Conservation (phyloP, 2,329 filamentous ascomycete genomes). For the Talaromyces funiculosus region DNA sequence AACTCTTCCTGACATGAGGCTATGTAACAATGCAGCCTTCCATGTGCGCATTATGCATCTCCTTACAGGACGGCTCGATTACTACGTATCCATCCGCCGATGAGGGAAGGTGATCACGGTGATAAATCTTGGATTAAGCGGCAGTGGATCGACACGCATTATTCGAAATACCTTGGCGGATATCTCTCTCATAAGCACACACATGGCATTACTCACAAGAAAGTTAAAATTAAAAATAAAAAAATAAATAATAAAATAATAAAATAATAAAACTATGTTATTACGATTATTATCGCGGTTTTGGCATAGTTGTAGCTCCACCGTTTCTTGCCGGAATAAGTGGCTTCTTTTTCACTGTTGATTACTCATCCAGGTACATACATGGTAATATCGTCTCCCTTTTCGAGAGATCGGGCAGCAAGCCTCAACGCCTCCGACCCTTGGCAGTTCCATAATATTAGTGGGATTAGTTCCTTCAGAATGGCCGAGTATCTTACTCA, state of each 20-base stretch:
- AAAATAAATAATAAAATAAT: no score
- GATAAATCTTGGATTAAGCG: neutral
- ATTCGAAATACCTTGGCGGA: neutral
- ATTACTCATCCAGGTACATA: neutral
- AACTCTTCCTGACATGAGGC: neutral
- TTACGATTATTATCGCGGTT: neutral
- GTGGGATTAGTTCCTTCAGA: neutral
- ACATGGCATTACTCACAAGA: no score
- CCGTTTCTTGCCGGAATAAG: neutral
- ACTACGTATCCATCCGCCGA: neutral
- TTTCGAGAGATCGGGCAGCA: neutral
- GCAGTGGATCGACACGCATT: neutral
- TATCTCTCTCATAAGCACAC: neutral
- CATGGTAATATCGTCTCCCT: no score
- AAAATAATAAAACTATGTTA: no score
- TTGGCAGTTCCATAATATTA: neutral
- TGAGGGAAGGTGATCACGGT: neutral
- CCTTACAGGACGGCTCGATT: neutral
- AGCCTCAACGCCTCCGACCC: neutral
- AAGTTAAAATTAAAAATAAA: neutral
- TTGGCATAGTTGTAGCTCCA: neutral
- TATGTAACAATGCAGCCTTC: neutral
- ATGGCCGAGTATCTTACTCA: neutral
- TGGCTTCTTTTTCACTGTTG: no score
- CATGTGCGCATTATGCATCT: neutral